Evolutionary conservation across 768 basidiomycete genomes (phyloP).

Genomic region (Sutorius australiensis): DNA sequence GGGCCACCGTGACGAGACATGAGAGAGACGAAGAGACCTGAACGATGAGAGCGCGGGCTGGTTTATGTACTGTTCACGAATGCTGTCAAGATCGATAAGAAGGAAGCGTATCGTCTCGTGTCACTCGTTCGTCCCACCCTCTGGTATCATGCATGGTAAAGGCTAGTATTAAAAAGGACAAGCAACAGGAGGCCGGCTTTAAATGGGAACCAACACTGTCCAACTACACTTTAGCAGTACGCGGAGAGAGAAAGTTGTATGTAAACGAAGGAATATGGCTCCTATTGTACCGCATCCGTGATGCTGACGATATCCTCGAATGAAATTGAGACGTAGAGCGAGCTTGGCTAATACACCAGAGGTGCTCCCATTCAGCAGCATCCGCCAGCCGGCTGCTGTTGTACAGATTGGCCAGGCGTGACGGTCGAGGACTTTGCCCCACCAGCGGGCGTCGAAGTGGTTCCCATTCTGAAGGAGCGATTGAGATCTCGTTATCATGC

Average conservation of each 20-base stretch:
- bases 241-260: conserved; percentile 30
- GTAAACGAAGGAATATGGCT: conserved; percentile 34
- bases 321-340: conserved; percentile 14
- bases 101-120: conserved; percentile 5
- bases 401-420: conserved; percentile 79
- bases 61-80: conserved; percentile 9
- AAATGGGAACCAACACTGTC: conserved; percentile 26
- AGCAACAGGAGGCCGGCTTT: conserved; percentile 24
- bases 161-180: conserved; percentile 22
- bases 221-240: conserved; percentile 24
- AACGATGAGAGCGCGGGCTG: background rate
- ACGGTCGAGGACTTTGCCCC: conserved; percentile 80
- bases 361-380: conserved; percentile 63
- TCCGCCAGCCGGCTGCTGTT: conserved; percentile 65
- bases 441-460: conserved; percentile 69
- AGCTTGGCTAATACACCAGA: conserved; percentile 16
- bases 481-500: background rate
- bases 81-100: conserved; percentile 25
- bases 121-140: background rate
- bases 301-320: conserved; percentile 26
- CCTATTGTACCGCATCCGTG: conserved; percentile 28
- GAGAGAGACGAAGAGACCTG: conserved; percentile 4
- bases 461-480: conserved; percentile 64
- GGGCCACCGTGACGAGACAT: conserved; percentile 23
- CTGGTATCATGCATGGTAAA: background rate